phyloP scores from a whole-genome alignment of 2,329 filamentous ascomycete species.

The Sphaceloma murrayae region DNA sequence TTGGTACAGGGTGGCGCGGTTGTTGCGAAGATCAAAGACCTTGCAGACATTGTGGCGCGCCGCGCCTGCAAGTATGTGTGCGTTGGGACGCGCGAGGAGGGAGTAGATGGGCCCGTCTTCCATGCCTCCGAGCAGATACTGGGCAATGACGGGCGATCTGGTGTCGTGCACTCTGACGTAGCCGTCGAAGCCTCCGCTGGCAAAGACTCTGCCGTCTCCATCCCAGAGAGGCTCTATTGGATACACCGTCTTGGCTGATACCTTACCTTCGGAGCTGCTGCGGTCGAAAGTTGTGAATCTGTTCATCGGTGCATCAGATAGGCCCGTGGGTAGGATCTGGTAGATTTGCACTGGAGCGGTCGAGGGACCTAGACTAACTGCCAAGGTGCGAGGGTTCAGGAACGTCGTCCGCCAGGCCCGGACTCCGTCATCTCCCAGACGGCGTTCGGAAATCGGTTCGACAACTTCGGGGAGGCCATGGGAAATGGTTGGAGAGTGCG shows the following conservation, averaged over 20 bases:
- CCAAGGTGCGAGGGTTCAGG: constrained; percentile 41
- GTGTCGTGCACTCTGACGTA: constrained; percentile 50
- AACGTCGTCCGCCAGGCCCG: constrained; percentile 45
- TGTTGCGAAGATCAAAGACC: constrained; percentile 51
- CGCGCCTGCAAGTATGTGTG: constrained; percentile 49
- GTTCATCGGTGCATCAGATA: constrained; percentile 33
- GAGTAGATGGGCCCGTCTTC: constrained; percentile 52
- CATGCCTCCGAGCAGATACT: constrained; percentile 45
- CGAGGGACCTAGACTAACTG: constrained; percentile 41
- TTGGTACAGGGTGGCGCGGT: constrained; percentile 35
- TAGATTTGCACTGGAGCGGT: constrained; percentile 42
- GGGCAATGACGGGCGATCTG: constrained; percentile 33
- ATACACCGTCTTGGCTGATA: constrained; percentile 36
- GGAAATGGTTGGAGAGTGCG: constrained; percentile 31
- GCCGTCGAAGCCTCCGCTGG: constrained; percentile 53
- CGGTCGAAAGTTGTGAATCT: constrained; percentile 30
- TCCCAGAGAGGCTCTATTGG: constrained; percentile 27
- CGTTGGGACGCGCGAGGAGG: constrained; percentile 46
- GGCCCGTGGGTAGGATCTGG: constrained; percentile 38
- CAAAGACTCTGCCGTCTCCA: constrained; percentile 42
- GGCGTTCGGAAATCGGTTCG: background rate
- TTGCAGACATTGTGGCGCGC: constrained; percentile 51
- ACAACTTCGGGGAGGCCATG: constrained; percentile 23
- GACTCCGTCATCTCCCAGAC: constrained; percentile 18
- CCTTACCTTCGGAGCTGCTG: constrained; percentile 12